Base-by-base conservation (phyloP, 2,329 filamentous ascomycete genomes). In the Cercospora beticola region DNA sequence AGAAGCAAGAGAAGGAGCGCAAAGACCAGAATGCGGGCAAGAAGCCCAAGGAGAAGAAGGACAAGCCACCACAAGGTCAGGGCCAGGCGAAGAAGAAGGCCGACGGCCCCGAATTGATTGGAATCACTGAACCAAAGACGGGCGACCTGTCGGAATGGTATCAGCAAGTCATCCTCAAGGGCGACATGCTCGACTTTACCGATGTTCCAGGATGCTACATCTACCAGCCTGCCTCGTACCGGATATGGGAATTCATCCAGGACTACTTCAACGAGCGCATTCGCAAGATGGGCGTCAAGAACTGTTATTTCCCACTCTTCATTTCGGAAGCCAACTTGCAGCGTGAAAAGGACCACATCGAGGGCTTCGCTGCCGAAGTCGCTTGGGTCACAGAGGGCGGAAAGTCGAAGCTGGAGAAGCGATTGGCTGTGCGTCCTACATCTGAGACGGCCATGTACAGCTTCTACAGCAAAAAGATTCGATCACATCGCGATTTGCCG, bases 151-250 rank as follows among this genome's bases (percentile, higher is more conserved):
- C 92, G 62, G 89, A 90, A 81, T 99, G 95, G 95, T 99, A 99
- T 82, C 93, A 97, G 83, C 94, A 99, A 83, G 92, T 98, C 70
- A 91, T 99, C 67, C 89, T 94, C 78, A 99, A 99, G 87, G 92
- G 93, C 75, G 93, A 97, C 80, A 92, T 99, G 91, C 90, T 98
- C 76, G 94, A 97, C 78, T 99, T 97, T 87, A 98, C 97, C 78
- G 92, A 97, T 83, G 94, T 98, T 70, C 92, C 94, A n/a, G 92
- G 94, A 60, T 97, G 96, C 84, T 98, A 97, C 82, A 95, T 98
- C 79, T 87, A 97, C 80, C 94, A 88, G 82, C 88, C 89, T 61
- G 84, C 86, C 68, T 89, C 88, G 18, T 90, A 87, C 79, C 85
- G 85, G 70, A 89, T 91, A 77, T 91, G 89, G 89, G 88, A 90